Conservation (phyloP, 345 rosid genomes). For the Firmiana major region DNA sequence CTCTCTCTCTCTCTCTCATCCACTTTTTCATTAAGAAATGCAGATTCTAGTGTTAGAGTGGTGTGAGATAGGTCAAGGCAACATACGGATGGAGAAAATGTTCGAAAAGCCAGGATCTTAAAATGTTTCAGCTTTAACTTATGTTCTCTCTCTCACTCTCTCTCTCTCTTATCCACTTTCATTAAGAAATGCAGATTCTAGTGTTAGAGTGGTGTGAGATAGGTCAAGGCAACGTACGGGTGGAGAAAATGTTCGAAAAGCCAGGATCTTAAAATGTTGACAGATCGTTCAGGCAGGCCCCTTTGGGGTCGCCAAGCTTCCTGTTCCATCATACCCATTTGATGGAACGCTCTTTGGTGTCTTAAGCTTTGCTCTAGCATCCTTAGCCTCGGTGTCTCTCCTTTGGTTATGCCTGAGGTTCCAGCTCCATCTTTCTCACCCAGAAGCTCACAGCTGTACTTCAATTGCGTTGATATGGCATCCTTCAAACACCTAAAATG, state of each 20-base stretch:
- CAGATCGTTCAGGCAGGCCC: conserved; percentile 96
- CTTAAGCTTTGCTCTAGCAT: conserved; percentile 81
- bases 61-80: no score
- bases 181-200: conserved; percentile 4
- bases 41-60: no score
- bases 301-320: conserved; percentile 98
- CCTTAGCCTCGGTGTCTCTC: conserved; percentile 87
- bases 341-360: conserved; percentile 88
- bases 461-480: conserved; percentile 64
- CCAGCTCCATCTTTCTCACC: conserved; percentile 81
- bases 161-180: background rate
- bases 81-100: no score
- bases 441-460: conserved; percentile 67
- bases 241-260: conserved; percentile 97
- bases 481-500: conserved; percentile 93
- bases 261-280: conserved; percentile 91
- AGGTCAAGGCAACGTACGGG: conserved; percentile 64
- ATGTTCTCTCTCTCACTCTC: no score
- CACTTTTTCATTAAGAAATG: no score
- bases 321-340: conserved; percentile 96
- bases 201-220: background rate
- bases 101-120: no score
- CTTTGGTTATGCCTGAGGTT: conserved; percentile 72
- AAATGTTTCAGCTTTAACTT: no score
- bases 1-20: no score